Evolutionary conservation across 2,329 filamentous ascomycete species (phyloP), one percentile per base, ranked within the genome.

Genomic region (Cladosporium halotolerans): DNA sequence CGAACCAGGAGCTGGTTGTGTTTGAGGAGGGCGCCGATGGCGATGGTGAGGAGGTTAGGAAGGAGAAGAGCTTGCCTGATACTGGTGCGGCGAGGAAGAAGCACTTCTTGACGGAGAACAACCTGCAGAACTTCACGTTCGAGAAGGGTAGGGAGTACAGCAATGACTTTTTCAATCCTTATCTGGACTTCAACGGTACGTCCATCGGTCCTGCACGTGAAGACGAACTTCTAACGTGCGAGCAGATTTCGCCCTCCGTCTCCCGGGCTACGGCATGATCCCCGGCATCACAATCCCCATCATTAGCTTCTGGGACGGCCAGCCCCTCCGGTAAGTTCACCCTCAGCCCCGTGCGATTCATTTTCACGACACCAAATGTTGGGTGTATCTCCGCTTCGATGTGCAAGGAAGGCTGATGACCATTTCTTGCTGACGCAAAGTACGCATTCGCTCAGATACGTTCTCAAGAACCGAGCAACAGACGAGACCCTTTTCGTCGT

Each of bases 381-480:
- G 34, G 10, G 34, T 11, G n/a, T 36, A 4, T n/a, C 34, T 36
- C 34, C 34, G n/a, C 10, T 36, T 36, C n/a, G 34, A 11, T 36
- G 34, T 36, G 48, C 11, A 47, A 47, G 45, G 42, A 44, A 54
- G 46, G 45, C 52, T 54, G 45, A 54, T 57, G 44, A 36, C 4
- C 48, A 32, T 40, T 51, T 50, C 63, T 60, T 55, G 56, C 57
- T 62, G 57, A 63, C 59, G 57, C 54, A 67, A 66, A 88, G 87
- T 77, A 86, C 88, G 76, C 88, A 95, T 73, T 79, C 84, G 61
- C 81, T 95, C 73, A 91, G 91, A 79, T 96, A 97, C 72, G 89
- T 95, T 55, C 79, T 97, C 66, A 92, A 91, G 67, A 88, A 96
- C 70, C 82, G 82, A 56, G 71, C 76, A 18, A 92, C 88, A 0